Percentiles rank a stretch among this genome's conserved stretches.
Conservation (phyloP, 306 rosid genomes). For the Cercis canadensis region DNA sequence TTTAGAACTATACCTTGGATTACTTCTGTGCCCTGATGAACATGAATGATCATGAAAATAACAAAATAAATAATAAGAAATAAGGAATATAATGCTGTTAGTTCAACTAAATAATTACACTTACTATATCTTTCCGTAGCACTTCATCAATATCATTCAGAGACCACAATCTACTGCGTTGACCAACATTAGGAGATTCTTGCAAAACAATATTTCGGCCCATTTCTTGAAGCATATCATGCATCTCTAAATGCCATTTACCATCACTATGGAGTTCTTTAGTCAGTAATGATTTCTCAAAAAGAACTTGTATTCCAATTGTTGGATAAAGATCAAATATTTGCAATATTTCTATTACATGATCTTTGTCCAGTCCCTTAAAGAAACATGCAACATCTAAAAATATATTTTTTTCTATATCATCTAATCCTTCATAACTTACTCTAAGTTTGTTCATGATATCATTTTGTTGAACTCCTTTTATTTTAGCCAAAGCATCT, state of each 20-base stretch:
- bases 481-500: neutral
- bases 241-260: neutral
- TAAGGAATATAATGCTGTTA: no score
- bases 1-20: no score
- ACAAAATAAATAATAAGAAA: no score
- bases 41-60: no score
- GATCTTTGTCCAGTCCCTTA: neutral
- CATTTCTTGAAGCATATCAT: slow-evolving; percentile 8
- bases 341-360: slow-evolving; percentile 21
- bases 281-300: neutral
- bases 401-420: slow-evolving; percentile 14
- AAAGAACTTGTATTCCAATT: neutral
- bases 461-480: neutral
- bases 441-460: neutral
- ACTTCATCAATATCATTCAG: neutral
- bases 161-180: neutral
- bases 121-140: no score
- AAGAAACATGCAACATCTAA: slow-evolving; percentile 36
- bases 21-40: no score
- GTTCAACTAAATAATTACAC: no score
- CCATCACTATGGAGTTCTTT: no score
- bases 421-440: slow-evolving; percentile 1
- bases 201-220: neutral
- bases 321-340: neutral
- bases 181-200: neutral